Percentiles rank a stretch among this genome's conserved stretches.
Conservation (phyloP, 257 asterid species). For the Rauvolfia tetraphylla region DNA sequence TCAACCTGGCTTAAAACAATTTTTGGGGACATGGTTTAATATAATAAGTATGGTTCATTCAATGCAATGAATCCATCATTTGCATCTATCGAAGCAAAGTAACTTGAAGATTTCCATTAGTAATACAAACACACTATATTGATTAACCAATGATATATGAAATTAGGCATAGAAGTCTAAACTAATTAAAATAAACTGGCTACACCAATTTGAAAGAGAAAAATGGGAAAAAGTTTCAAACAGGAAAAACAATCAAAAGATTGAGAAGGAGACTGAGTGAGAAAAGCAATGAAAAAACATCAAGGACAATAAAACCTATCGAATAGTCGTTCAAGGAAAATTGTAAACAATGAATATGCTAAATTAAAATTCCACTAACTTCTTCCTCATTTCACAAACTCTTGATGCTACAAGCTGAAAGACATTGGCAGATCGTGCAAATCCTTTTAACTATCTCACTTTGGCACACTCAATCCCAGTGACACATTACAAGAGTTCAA, state of each 20-base stretch:
- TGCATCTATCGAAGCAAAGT: neutral
- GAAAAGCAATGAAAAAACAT: neutral
- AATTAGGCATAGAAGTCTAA: neutral
- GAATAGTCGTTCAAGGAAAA: neutral
- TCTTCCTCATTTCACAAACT: neutral
- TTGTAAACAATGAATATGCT: neutral
- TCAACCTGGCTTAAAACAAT: constrained; percentile 1
- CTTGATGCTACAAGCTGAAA: neutral
- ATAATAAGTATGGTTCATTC: neutral
- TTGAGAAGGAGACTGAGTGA: neutral
- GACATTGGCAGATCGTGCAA: neutral
- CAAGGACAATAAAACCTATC: neutral
- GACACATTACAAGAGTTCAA: neutral
- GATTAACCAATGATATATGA: neutral
- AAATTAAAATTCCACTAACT: neutral
- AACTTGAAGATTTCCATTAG: neutral
- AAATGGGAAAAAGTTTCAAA: neutral
- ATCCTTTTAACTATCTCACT: too few species aligned
- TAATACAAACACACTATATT: neutral
- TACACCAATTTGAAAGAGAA: neutral
- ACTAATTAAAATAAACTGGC: neutral
- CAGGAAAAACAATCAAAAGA: neutral
- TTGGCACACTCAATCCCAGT: neutral
- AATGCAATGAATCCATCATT: neutral
- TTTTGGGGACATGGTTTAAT: neutral